These are phyloP conservation scores for Auricularia sp. DNA, from an alignment of 768 basidiomycete genomes.

Conservation along the genomic window DNA sequence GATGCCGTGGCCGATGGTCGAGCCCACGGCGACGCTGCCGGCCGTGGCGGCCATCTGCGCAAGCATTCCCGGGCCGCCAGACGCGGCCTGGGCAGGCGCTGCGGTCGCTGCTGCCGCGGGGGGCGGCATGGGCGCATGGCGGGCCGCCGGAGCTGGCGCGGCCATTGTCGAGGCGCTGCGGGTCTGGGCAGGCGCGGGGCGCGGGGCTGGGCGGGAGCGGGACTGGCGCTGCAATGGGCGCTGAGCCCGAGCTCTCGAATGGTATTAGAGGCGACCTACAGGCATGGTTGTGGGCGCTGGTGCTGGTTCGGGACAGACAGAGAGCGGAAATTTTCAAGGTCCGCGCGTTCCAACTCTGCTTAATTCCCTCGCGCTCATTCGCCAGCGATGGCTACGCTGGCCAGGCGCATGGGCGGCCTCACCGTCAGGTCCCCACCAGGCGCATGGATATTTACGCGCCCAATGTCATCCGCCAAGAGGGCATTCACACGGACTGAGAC, in stretches of 20 bases:
- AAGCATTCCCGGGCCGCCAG: slow-evolving; percentile 45
- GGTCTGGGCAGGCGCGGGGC: slow-evolving; percentile 33
- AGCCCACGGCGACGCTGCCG: slow-evolving; percentile 81
- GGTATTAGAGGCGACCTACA: neutral
- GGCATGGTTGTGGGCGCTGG: neutral
- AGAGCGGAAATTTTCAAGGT: slow-evolving; percentile 1
- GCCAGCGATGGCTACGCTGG: no score
- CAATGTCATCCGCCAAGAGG: no score
- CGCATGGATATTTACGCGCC: no score
- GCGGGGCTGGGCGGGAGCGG: slow-evolving; percentile 54
- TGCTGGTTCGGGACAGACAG: slow-evolving; percentile 1
- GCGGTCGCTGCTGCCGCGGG: slow-evolving; percentile 20
- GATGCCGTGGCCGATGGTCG: slow-evolving; percentile 82
- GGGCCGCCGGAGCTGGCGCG: slow-evolving; percentile 35
- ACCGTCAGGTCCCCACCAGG: slow-evolving; percentile 2
- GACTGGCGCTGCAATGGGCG: slow-evolving; percentile 54
- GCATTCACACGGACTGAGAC: no score
- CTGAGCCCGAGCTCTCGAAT: neutral
- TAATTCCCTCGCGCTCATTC: neutral
- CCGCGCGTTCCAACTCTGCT: slow-evolving; percentile 2
- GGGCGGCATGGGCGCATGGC: slow-evolving; percentile 28
- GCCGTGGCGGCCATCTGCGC: slow-evolving; percentile 85
- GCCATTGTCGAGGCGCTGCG: slow-evolving; percentile 35
- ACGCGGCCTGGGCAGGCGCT: slow-evolving; percentile 29
- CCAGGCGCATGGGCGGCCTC: slow-evolving; percentile 22